Percentiles rank a stretch among this genome's conserved stretches.
phyloP scores from a whole-genome alignment of 2,329 filamentous ascomycete genomes.

The Aciculosporium take region DNA sequence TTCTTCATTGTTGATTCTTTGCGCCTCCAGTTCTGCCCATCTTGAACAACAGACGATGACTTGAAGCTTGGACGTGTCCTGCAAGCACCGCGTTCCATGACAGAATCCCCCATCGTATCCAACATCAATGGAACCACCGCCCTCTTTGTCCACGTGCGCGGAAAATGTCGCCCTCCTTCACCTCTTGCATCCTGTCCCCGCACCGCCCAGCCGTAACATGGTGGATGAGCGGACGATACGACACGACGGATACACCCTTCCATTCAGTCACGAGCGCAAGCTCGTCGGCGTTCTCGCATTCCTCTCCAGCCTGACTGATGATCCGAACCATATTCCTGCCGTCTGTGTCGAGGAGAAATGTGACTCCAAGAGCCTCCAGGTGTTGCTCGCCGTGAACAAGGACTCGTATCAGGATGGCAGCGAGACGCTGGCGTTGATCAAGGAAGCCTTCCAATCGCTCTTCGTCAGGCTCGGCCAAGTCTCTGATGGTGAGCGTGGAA shows the following conservation, averaged over 20 bases:
- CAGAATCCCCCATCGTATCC: too few species aligned
- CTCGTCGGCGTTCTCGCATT: constrained; percentile 19
- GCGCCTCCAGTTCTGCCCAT: too few species aligned
- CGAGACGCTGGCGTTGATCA: not conserved
- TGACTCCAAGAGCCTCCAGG: constrained; percentile 9
- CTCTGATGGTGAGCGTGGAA: not conserved
- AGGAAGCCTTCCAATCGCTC: not conserved
- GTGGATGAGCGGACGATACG: not conserved
- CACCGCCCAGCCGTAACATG: constrained; percentile 8
- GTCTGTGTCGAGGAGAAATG: constrained; percentile 17
- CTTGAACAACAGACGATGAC: too few species aligned
- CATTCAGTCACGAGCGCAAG: constrained; percentile 19
- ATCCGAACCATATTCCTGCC: constrained; percentile 19
- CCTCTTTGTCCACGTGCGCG: constrained; percentile 8
- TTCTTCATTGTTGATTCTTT: too few species aligned
- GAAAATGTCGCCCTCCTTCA: constrained; percentile 15
- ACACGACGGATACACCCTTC: constrained; percentile 12
- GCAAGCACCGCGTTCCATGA: too few species aligned
- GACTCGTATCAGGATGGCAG: not conserved
- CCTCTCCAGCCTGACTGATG: constrained; percentile 16
- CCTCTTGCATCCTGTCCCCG: constrained; percentile 15
- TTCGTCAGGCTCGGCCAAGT: not conserved
- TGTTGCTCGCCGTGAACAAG: constrained; percentile 20
- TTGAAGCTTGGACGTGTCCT: too few species aligned
- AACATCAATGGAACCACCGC: not conserved